Conservation (phyloP, 768 basidiomycete genomes). For the Hortiboletus campestris region DNA sequence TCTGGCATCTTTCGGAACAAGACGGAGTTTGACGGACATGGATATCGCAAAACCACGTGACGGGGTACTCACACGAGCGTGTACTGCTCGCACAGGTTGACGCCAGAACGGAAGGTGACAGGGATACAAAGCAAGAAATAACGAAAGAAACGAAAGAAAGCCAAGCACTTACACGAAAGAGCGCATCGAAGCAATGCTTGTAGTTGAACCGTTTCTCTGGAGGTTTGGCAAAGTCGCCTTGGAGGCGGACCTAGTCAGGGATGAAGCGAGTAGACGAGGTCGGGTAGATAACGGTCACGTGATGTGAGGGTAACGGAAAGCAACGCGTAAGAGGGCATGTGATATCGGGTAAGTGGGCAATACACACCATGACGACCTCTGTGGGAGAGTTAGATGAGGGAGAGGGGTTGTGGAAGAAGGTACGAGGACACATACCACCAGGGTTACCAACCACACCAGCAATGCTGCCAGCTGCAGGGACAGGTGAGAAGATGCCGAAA, state of each 20-base stretch:
- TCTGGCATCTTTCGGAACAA: conserved; percentile 2
- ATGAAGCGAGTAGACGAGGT: too few species aligned
- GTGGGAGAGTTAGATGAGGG: background rate
- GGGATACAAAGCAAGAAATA: background rate
- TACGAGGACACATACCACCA: conserved; percentile 52
- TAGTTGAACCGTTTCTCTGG: conserved; percentile 89
- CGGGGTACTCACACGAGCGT: too few species aligned
- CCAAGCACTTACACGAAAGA: conserved; percentile 69
- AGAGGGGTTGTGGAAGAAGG: background rate
- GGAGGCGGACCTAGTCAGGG: conserved; percentile 61
- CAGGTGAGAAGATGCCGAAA: background rate
- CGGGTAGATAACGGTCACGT: conserved; percentile 18
- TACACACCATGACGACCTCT: conserved; percentile 71
- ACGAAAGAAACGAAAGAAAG: background rate
- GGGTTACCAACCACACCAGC: conserved; percentile 90
- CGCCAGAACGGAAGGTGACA: background rate
- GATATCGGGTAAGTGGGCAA: conserved; percentile 6
- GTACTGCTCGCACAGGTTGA: background rate
- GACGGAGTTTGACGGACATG: background rate
- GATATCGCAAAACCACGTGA: background rate
- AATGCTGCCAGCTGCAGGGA: conserved; percentile 66
- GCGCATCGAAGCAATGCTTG: conserved; percentile 84
- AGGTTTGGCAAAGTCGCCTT: conserved; percentile 88
- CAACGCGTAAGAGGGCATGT: conserved; percentile 13
- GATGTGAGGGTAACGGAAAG: background rate